Evolutionary conservation across 2,329 filamentous ascomycete genomes (phyloP), one percentile per base, ranked within the genome.

Genomic region (Nemania sp.): DNA sequence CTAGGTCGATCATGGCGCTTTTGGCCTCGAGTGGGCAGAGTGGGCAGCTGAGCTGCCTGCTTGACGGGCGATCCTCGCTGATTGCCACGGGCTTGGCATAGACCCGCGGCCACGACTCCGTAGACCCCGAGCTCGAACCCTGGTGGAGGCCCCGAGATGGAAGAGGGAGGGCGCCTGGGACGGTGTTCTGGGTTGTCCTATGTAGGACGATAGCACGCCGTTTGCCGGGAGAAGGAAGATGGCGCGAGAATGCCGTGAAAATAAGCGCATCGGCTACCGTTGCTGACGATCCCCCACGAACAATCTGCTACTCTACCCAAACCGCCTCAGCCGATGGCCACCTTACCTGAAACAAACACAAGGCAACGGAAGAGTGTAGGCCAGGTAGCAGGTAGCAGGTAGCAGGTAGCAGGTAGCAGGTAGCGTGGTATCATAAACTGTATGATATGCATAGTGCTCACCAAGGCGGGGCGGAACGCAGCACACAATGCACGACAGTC

Each of bases 21-120:
- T 30, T 44, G 11, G 15, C 41, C 33, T 49, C 46, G 33, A 42
- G 50, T 50, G 41, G 46, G 50, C 42, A 50, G 33, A 42, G 50
- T 50, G 41, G 46, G 50, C 42, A 50, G 54, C 50, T 57, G 54
- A 57, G 54, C 40, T 43, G 44, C 44, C 45, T 40, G 34, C 41
- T 46, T 47, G 50, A 54, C 50, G 49, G 54, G 40, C 40, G 45
- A 54, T 50, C 54, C 36, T 46, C 50, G 47, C 50, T 51, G 30
- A 46, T 42, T 46, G 30, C 54, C 40, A 54, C 30, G 41, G 50
- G 40, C 55, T 57, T 57, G 51, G 51, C 50, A 22, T 20, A 45
- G 46, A 45, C 36, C 39, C 31, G 41, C 52, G 36, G 52, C 15
- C 52, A 42, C 48, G 50, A 40, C 52, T 56, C 52, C 56, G 52